Evolutionary conservation across 208 protist genomes (phyloP), one percentile per base, ranked within the genome.

Genomic region (Porcisia hertigi): DNA sequence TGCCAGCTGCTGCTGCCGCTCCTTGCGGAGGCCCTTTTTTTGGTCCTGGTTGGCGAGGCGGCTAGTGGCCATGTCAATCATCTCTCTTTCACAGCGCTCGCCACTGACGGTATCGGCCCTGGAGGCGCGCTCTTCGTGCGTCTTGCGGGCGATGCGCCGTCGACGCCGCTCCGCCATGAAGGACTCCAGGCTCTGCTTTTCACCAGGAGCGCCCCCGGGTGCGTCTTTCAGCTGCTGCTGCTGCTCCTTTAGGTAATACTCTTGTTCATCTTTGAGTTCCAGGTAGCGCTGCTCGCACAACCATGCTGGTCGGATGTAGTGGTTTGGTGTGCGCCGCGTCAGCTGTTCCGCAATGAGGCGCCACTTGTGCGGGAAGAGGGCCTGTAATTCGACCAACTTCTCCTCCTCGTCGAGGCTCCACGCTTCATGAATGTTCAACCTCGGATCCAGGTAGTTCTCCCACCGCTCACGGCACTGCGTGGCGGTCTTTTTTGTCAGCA

Each of bases 331-430:
- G 49, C 74, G 74, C 14, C 76, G 69, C 58, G 86, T 87, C 57
- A 98, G 67, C 75, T 96, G 92, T 34, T 94, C 93, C 0, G 99
- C 85, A 62, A 99, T 99, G 45, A 99, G 99, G 39, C 95, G 88
- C 99, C 99, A 99, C 84, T 99, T 98, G 16, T 88, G 96, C 1
- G 99, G 99, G 78, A 99, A 99, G 20, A 99, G 86, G 67, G 99
- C 98, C 71, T 98, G 98, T 1, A 99, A 88, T 88, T 99, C 98
- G 18, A 99, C 91, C 34, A 99, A 93, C 80, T 99, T 98, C 73
- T 99, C 99, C 79, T 99, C 99, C 79, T 99, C 99, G 71, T 99
- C 99, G 18, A 92, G 79, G 14, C 89, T 99, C 99, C 99, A 99
- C 76, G 99, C 98, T 18, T 99, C 99, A 79, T 99, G 99, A 41